Conservation (phyloP, 805 yeast genomes). For the Torulaspora delbrueckii region DNA sequence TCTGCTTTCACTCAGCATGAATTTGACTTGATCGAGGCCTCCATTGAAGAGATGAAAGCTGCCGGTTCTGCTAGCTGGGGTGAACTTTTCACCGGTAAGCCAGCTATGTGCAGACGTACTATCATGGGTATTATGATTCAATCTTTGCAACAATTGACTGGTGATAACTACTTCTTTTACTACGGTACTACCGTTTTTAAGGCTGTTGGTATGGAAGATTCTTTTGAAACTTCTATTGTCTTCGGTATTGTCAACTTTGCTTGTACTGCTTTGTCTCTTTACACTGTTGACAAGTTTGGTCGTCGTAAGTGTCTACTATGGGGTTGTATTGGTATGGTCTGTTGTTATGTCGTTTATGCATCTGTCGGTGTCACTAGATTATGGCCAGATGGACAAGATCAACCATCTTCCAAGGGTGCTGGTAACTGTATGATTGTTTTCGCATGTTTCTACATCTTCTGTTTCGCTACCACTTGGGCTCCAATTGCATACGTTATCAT, state of each 20-base stretch:
- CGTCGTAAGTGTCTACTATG: constrained; percentile 45
- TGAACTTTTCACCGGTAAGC: constrained; percentile 63
- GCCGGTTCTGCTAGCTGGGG: constrained; percentile 66
- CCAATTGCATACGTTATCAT: constrained; percentile 64
- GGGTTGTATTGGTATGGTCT: constrained; percentile 49
- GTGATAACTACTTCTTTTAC: constrained; percentile 66
- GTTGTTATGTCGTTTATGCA: constrained; percentile 49
- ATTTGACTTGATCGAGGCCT: constrained; percentile 53
- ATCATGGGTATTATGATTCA: constrained; percentile 54
- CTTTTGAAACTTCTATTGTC: constrained; percentile 56
- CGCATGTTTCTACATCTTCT: constrained; percentile 67
- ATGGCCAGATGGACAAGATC: constrained; percentile 37
- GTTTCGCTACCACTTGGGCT: constrained; percentile 77
- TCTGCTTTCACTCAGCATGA: constrained; percentile 54
- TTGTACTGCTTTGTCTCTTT: constrained; percentile 51
- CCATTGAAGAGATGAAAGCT: constrained; percentile 52
- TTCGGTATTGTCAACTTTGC: constrained; percentile 59
- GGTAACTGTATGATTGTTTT: constrained; percentile 71
- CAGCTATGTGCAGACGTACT: constrained; percentile 48
- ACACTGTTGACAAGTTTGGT: constrained; percentile 53
- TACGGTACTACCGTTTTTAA: constrained; percentile 60
- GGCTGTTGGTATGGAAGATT: constrained; percentile 57
- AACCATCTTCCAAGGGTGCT: constrained; percentile 43
- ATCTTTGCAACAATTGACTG: constrained; percentile 67
- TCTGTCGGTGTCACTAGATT: constrained; percentile 55